Percentiles rank a stretch among this genome's conserved stretches.
These are phyloP conservation scores for Sphagnum fallax DNA, from an alignment of 228 moss, liverwort and hornwort species.

Conservation along the genomic window DNA sequence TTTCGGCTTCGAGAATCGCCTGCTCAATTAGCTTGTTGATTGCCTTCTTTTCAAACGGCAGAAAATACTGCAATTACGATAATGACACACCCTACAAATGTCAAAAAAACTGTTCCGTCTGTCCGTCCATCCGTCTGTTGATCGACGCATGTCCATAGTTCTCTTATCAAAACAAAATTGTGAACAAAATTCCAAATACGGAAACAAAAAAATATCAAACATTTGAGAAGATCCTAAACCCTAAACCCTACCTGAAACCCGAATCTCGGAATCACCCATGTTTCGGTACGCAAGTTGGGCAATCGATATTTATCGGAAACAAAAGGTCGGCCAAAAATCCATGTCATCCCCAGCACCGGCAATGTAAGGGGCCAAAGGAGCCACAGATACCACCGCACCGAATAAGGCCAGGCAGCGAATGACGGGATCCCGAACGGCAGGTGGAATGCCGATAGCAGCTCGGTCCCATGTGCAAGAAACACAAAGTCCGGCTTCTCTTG, in stretches of 20 bases:
- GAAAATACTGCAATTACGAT: constrained; percentile 38
- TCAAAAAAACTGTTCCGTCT: too few relatives aligned
- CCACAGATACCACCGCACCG: constrained; percentile 62
- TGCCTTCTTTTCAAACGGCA: constrained; percentile 39
- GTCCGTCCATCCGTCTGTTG: too few relatives aligned
- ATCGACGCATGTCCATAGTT: too few relatives aligned
- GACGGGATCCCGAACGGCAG: constrained; percentile 65
- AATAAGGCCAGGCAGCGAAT: constrained; percentile 75
- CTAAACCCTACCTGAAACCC: constrained; percentile 80
- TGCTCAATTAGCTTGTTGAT: constrained; percentile 67
- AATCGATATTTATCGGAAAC: constrained; percentile 44
- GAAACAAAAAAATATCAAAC: neutral
- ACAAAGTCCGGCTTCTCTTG: constrained; percentile 55
- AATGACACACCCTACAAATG: neutral
- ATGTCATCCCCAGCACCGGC: constrained; percentile 40
- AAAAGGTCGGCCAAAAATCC: constrained; percentile 63
- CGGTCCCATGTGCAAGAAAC: constrained; percentile 69
- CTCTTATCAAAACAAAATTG: too few relatives aligned
- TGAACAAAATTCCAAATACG: too few relatives aligned
- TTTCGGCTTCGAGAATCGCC: constrained; percentile 53
- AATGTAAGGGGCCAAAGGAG: constrained; percentile 65
- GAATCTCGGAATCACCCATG: constrained; percentile 78
- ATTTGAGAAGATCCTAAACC: neutral
- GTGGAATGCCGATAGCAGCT: constrained; percentile 73
- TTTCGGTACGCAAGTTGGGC: constrained; percentile 38